Percentiles rank a stretch among this genome's conserved stretches.
Evolutionary conservation across 805 yeast species (phyloP).

Genomic region (Saccharomycopsis schoenii): DNA sequence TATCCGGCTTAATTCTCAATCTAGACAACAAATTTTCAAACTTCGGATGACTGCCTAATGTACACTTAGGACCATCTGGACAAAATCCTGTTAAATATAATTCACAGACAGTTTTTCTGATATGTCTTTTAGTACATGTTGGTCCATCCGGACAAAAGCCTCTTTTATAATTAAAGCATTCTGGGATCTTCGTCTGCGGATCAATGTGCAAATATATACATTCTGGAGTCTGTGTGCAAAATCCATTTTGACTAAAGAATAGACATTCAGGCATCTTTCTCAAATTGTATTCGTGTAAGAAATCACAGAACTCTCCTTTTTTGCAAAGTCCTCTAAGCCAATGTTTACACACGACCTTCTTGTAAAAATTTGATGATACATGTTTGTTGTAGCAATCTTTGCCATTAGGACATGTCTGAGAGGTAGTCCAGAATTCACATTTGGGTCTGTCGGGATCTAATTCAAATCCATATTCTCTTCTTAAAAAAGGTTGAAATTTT

Average conservation of each 20-base stretch:
- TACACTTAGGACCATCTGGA: slow-evolving; percentile 75
- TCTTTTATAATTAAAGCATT: slow-evolving; percentile 68
- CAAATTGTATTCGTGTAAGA: slow-evolving; percentile 86
- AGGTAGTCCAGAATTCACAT: slow-evolving; percentile 61
- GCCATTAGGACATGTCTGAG: slow-evolving; percentile 75
- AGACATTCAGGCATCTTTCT: slow-evolving; percentile 96
- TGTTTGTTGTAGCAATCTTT: slow-evolving; percentile 82
- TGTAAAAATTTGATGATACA: slow-evolving; percentile 51
- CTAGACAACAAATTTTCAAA: slow-evolving; percentile 43
- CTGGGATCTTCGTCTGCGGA: slow-evolving; percentile 80
- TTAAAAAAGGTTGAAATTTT: slow-evolving; percentile 75
- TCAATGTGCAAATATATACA: slow-evolving; percentile 89
- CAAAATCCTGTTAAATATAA: slow-evolving; percentile 84
- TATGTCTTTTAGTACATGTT: slow-evolving; percentile 70
- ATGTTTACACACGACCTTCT: slow-evolving; percentile 91
- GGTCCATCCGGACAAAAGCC: slow-evolving; percentile 96
- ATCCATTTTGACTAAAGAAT: slow-evolving; percentile 69
- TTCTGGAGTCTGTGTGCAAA: slow-evolving; percentile 87
- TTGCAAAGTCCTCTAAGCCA: slow-evolving; percentile 97
- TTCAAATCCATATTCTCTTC: slow-evolving; percentile 72
- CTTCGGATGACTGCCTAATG: slow-evolving; percentile 72
- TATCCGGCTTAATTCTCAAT: slow-evolving; percentile 28
- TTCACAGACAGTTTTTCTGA: slow-evolving; percentile 67
- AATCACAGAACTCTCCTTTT: slow-evolving; percentile 94
- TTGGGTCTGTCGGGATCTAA: slow-evolving; percentile 84